Evolutionary conservation across 2,329 filamentous ascomycete species (phyloP).

Genomic region (Lasiodiplodia sp.): DNA sequence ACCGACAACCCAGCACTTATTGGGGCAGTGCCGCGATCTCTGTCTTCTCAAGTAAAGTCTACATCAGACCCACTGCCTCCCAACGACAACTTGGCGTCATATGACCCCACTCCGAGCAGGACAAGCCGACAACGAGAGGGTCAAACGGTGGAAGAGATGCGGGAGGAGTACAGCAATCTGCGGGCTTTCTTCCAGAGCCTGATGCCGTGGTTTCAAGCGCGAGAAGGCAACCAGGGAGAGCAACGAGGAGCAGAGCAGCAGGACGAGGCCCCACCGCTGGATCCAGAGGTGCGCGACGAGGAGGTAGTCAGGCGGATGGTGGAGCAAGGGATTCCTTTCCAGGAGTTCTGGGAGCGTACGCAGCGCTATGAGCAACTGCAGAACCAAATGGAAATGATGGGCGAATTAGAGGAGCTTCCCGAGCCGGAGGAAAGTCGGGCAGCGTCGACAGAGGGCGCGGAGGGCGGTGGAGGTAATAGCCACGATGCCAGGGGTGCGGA

Average conservation of each 20-base stretch:
- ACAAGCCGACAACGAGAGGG: slow-evolving; percentile 4
- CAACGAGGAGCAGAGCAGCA: neutral
- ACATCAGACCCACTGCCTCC: slow-evolving; percentile 87
- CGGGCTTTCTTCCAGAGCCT: slow-evolving; percentile 31
- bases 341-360: slow-evolving; percentile 37
- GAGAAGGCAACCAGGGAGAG: neutral
- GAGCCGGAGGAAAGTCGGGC: neutral
- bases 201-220: slow-evolving; percentile 30
- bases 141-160: slow-evolving; percentile 18
- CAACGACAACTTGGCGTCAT: slow-evolving; percentile 48
- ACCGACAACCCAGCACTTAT: slow-evolving; percentile 77
- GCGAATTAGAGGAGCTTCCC: slow-evolving; percentile 10
- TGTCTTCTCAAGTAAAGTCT: slow-evolving; percentile 64
- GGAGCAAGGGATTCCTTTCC: slow-evolving; percentile 32
- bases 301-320: slow-evolving; percentile 29
- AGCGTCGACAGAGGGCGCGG: neutral
- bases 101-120: slow-evolving; percentile 31
- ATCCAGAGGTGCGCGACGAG: slow-evolving; percentile 29
- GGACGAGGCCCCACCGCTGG: slow-evolving; percentile 7
- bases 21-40: slow-evolving; percentile 68
- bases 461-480: neutral
- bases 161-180: slow-evolving; percentile 30
- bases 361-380: slow-evolving; percentile 39
- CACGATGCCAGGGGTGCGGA: slow-evolving; percentile 13
- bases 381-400: slow-evolving; percentile 33